Evolutionary conservation across 495 filamentous ascomycete species (phyloP), one percentile per base, ranked within the genome.

Genomic region (Pyrenula aspistea): DNA sequence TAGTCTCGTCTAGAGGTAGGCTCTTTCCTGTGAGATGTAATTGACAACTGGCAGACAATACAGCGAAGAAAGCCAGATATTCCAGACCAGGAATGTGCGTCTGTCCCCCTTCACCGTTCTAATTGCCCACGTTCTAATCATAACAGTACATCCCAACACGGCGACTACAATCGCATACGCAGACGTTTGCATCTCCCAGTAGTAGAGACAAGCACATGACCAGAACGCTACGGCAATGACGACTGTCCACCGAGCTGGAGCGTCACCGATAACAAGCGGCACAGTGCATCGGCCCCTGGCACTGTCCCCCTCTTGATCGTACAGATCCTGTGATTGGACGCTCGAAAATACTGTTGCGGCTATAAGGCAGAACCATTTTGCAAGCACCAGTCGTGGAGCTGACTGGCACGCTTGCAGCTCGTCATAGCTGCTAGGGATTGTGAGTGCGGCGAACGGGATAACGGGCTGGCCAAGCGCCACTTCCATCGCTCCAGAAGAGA

Each of bases 291-390:
- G 68, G 2, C 68, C 72, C 0, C 71, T 59, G 2, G 60, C 53
- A 0, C 59, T 22, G 60, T 80, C 75, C 1, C 73, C 76, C 2
- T 51, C 64, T 24, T 70, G 63, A 54, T 77, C 73, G 2, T 63
- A 61, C 31, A 77, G 58, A 56, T 78, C 75, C 54, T 78, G 76
- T 3, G 70, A 57, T 0, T 78, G 73, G 25, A 78, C 62, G 8
- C 74, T 79, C 0, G 72, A 70, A 4, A 69, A 60, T 12, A 78
- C 66, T 3, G 75, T 60, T 2, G 50, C 62, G 21, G 65, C 59
- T 23, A 75, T 65, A 8, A 76, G 62, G 1, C 54, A 53, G 2
- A 70, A 57, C 78, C 78, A 81, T 15, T 42, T 4, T 15, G 31
- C 31, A 8, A 42, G 15, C n/a, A n/a, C n/a, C n/a, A n/a, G n/a